Evolutionary conservation across 805 yeast species (phyloP), one percentile per base, ranked within the genome.

Genomic region (Komagataella pseudopastoris): DNA sequence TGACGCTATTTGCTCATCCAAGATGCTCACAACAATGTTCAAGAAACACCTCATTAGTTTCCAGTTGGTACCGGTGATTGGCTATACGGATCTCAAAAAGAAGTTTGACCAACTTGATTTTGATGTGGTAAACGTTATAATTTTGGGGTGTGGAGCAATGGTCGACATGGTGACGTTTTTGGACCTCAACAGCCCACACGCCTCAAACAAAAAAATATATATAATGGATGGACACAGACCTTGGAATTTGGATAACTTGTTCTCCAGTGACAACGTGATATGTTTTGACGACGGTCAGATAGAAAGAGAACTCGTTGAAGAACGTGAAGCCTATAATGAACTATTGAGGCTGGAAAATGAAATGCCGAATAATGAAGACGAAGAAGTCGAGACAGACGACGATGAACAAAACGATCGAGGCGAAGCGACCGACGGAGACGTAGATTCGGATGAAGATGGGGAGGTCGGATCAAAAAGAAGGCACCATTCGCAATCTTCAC

Each of bases 101-200:
- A 87, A 83, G 61, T 90, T 78, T 60, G 52, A 57, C 4, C 74
- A 74, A 51, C 67, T 93, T 46, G 97, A 90, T 61, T 74, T 69
- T 5, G 91, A 88, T 50, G 80, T 93, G 6, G 69, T 81, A 4
- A 88, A 84, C 59, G 85, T 91, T 17, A 65, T 93, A 4, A 70
- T 90, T 45, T 68, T 93, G 0, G 99, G 99, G 0, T 93, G 96
- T 68, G 99, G 99, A 12, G 95, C 95, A 3, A 80, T 85, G 78
- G 78, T 90, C 8, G 97, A 93, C 64, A 60, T 93, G 30, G 95
- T 86, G 61, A 69, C 78, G 22, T 85, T 85, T 60, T 70, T 86
- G 45, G 87, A 82, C 16, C 75, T 85, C 10, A 80, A 82, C 52
- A 71, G 77, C 3, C 71, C 76, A 48, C 78, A 77, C 5, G 77